These are phyloP conservation scores for Sordariomycetes sp. DNA, from an alignment of 2,329 filamentous ascomycete species.

Conservation along the genomic window DNA sequence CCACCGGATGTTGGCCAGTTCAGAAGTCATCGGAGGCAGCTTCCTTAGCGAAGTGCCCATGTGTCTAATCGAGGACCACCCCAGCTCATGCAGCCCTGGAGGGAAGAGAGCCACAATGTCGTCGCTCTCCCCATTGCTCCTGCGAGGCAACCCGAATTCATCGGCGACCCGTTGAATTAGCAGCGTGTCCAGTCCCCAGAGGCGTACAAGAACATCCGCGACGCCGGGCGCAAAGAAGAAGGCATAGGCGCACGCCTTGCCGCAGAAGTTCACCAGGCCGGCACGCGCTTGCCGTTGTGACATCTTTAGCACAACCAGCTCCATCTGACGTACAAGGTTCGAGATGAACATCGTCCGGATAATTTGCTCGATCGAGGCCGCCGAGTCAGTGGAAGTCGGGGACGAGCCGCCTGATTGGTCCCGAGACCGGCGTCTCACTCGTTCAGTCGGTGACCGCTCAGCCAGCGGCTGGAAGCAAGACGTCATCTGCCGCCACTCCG, in stretches of 20 bases:
- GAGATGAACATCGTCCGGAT: conserved; percentile 77
- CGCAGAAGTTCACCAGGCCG: conserved; percentile 73
- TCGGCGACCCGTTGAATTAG: conserved; percentile 61
- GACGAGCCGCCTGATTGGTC: conserved; percentile 26
- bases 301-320: conserved; percentile 82
- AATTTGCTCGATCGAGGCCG: conserved; percentile 62
- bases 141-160: conserved; percentile 54
- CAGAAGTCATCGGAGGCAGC: conserved; percentile 53
- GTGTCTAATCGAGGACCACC: conserved; percentile 41
- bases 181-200: conserved; percentile 66
- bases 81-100: conserved; percentile 44
- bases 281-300: conserved; percentile 57
- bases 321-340: conserved; percentile 74
- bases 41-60: conserved; percentile 51
- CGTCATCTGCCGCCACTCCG: conserved; percentile 73
- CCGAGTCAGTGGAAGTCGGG: conserved; percentile 49
- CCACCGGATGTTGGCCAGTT: conserved; percentile 69
- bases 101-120: conserved; percentile 63
- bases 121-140: conserved; percentile 44
- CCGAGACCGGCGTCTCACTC: conserved; percentile 30
- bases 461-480: conserved; percentile 54
- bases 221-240: conserved; percentile 88
- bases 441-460: conserved; percentile 40
- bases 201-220: conserved; percentile 68
- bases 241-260: conserved; percentile 83